Base-by-base conservation (phyloP, 108 stramenopile genomes). In the Pseudonitzschia delicatissima region DNA sequence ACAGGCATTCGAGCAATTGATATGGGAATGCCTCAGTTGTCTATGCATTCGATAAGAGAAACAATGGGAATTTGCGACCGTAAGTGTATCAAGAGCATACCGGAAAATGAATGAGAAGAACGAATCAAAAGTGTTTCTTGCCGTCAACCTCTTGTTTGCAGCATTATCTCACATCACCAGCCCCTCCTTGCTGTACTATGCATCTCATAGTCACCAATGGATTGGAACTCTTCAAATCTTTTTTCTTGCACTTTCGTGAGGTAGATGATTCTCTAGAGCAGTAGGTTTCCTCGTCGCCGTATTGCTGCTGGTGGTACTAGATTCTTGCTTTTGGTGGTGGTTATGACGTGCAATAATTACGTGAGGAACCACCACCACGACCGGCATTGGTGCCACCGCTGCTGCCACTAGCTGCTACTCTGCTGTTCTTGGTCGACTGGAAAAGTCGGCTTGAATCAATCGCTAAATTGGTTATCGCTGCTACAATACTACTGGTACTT, bases 1-100 rank as follows among this genome's bases (percentile, higher is more conserved):
- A 95, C 95, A 0, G 99, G 99, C 11, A 93, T 98, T 20, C 71
- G 93, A 50, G 86, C 97, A 7, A 95, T 99, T 39, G 99, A 99
- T 66, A 76, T 97, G 67, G 99, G 99, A 15, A 90, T 93, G 57
- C 95, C 98, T 12, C 97, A 98, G 71, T 69, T 98, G 21, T 85
- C 88, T 26, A 99, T 99, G 99, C 98, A 99, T 74, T 84, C 81
- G 17, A 90, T 92, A 67, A 81, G 97, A 15, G 95, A 97, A 68
- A 91, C 89, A n/a, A 91, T 93, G 91, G 91, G 91, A 0, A 67
- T 79, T 39, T 86, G 73, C 53, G 92, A 91, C 58, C 71, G 87
- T 62, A 70, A 73, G 78, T 72, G 9, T 67, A n/a, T n/a, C n/a
- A n/a, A n/a, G n/a, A n/a, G n/a, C n/a, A n/a, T n/a, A n/a, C 29